Evolutionary conservation across 106 monocot genomes (phyloP).

Genomic region (Apostasia ramifera): DNA sequence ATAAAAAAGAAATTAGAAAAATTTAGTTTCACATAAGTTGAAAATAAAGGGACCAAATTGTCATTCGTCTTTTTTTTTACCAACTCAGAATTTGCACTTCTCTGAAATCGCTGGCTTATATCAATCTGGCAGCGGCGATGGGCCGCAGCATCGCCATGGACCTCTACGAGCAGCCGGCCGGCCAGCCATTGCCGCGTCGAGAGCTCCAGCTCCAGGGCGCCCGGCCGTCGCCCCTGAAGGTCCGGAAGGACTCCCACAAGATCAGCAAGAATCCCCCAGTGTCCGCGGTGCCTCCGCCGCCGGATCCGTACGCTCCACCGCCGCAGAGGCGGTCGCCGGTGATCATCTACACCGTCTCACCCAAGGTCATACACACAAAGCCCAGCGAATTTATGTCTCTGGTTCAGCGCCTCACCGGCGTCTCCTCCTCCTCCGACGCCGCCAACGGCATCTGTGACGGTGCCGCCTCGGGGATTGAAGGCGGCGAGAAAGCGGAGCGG

Average conservation of each 20-base stretch:
- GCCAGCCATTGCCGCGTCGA: constrained; percentile 16
- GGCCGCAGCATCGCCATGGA: constrained; percentile 7
- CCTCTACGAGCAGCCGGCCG: not conserved
- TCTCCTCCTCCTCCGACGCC: constrained; percentile 3
- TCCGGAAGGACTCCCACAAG: constrained; percentile 42
- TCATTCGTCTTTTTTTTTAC: no score
- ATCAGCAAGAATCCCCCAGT: constrained; percentile 32
- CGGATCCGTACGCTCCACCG: not conserved
- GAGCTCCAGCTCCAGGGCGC: constrained; percentile 39
- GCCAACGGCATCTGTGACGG: constrained; percentile 11
- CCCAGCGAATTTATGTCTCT: constrained; percentile 51
- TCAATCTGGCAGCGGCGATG: no score
- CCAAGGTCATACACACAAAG: constrained; percentile 49
- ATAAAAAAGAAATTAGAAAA: no score
- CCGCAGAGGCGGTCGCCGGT: constrained; percentile 19
- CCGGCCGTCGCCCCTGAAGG: constrained; percentile 41
- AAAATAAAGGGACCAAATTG: no score
- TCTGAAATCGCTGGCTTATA: no score
- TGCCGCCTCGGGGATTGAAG: not conserved
- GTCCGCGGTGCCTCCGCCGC: not conserved
- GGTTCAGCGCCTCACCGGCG: constrained; percentile 55
- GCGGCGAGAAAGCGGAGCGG: not conserved
- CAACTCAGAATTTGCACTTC: no score
- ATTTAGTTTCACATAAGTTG: no score
- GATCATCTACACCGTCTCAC: constrained; percentile 59